A percentile compares a stretch with the other conserved stretches of the same genome.
Conservation (phyloP, 257 asterid species). For the Asclepias syriaca region DNA sequence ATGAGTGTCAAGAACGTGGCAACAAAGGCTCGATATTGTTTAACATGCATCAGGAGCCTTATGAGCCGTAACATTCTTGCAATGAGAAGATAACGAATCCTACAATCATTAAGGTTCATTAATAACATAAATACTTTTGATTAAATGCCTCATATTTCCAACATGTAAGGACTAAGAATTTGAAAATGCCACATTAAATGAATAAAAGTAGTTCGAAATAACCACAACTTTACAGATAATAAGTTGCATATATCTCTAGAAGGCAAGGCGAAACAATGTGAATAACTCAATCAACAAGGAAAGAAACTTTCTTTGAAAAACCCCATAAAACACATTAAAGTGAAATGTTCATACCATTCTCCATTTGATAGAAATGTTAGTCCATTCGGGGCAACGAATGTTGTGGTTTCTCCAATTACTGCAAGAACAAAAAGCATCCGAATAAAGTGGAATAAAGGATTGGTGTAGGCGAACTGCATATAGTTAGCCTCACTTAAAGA, state of each 20-base stretch:
- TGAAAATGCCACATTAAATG: too few relatives aligned
- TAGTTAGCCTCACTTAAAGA: background rate
- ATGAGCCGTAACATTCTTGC: conserved; percentile 93
- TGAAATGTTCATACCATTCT: conserved; percentile 66
- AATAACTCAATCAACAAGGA: background rate
- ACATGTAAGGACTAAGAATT: background rate
- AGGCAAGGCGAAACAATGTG: background rate
- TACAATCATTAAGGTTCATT: conserved; percentile 24
- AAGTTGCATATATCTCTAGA: background rate
- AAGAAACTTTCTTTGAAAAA: background rate
- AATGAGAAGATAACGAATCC: conserved; percentile 98
- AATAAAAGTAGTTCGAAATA: background rate
- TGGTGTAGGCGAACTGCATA: background rate
- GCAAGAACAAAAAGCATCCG: conserved; percentile 26
- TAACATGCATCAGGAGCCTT: conserved; percentile 88
- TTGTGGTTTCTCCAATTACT: conserved; percentile 94
- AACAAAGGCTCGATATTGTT: conserved; percentile 86
- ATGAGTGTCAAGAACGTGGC: conserved; percentile 89
- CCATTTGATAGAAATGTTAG: conserved; percentile 86
- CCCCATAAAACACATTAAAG: background rate
- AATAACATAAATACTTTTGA: background rate
- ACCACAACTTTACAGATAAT: background rate
- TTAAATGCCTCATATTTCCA: background rate
- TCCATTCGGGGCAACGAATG: conserved; percentile 65
- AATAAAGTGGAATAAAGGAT: background rate